Conservation (phyloP, 148 eudicot genomes). For the Selenicereus undatus region DNA sequence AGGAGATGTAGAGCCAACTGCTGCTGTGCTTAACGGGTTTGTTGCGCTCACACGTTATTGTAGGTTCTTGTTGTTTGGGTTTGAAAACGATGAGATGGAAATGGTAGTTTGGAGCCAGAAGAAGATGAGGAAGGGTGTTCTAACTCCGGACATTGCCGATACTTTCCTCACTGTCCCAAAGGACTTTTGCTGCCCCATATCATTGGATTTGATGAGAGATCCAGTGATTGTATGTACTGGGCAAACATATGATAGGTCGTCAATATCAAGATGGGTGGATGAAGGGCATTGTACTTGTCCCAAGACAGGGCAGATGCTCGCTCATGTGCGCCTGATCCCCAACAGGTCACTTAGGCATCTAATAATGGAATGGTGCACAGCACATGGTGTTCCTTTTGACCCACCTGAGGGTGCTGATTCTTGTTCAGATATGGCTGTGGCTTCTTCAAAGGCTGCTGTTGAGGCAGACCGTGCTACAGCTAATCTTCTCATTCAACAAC, state of each 20-base stretch:
- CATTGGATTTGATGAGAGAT: slow-evolving; percentile 81
- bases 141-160: slow-evolving; percentile 49
- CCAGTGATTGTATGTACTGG: slow-evolving; percentile 85
- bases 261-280: slow-evolving; percentile 78
- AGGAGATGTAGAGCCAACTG: slow-evolving; percentile 67
- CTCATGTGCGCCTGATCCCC: slow-evolving; percentile 50
- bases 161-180: slow-evolving; percentile 57
- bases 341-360: slow-evolving; percentile 68
- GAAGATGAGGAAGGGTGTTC: slow-evolving; percentile 44
- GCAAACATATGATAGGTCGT: slow-evolving; percentile 75
- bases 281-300: slow-evolving; percentile 91
- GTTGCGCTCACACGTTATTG: slow-evolving; percentile 68
- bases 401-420: slow-evolving; percentile 44
- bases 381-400: slow-evolving; percentile 39
- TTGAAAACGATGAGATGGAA: slow-evolving; percentile 65
- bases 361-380: slow-evolving; percentile 75
- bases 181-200: slow-evolving; percentile 81
- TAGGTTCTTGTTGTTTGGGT: slow-evolving; percentile 70
- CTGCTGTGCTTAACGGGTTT: slow-evolving; percentile 61
- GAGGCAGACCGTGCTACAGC: slow-evolving; percentile 79
- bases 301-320: slow-evolving; percentile 78
- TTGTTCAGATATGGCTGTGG: slow-evolving; percentile 32
- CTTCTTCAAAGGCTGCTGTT: slow-evolving; percentile 58
- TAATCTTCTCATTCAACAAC: slow-evolving; percentile 54
- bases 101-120: slow-evolving; percentile 28